Conservation (phyloP, 1,284 basidiomycete genomes). For the Afroboletus lepidellus region DNA sequence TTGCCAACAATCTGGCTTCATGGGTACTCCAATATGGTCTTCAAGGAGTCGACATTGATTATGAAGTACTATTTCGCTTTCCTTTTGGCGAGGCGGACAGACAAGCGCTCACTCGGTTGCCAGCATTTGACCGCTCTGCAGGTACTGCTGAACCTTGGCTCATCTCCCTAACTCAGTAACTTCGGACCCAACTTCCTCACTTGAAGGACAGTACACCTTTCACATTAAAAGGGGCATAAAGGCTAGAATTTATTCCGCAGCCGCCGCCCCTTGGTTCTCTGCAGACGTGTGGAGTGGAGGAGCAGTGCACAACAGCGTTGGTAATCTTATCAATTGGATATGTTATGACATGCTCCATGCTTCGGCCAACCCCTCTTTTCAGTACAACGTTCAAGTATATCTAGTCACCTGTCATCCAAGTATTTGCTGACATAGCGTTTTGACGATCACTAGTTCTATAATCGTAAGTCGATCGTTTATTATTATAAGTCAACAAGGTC, state of each 20-base stretch:
- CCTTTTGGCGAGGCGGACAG: background rate
- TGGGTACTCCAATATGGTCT: slow-evolving; percentile 1
- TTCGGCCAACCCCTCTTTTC: background rate
- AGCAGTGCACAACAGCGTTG: background rate
- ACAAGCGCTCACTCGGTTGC: background rate
- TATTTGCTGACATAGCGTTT: background rate
- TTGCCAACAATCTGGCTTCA: background rate
- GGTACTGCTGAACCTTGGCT: background rate
- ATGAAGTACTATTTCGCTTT: background rate
- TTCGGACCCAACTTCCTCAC: slow-evolving; percentile 2
- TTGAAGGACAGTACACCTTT: background rate
- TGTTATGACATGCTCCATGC: background rate
- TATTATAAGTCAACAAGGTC: background rate
- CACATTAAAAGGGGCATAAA: too few relatives aligned
- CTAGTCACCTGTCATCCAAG: background rate
- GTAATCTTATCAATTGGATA: slow-evolving; percentile 2
- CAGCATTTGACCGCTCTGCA: background rate
- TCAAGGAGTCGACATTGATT: slow-evolving; percentile 4
- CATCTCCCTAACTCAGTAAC: background rate
- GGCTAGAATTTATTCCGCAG: background rate
- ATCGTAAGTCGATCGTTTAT: background rate
- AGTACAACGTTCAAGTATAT: slow-evolving; percentile 7
- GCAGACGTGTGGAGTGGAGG: background rate
- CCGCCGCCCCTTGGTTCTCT: slow-evolving; percentile 3
- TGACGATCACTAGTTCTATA: slow-evolving; percentile 1